Conservation (phyloP, 257 asterid genomes). For the Solanum clarkiae region DNA sequence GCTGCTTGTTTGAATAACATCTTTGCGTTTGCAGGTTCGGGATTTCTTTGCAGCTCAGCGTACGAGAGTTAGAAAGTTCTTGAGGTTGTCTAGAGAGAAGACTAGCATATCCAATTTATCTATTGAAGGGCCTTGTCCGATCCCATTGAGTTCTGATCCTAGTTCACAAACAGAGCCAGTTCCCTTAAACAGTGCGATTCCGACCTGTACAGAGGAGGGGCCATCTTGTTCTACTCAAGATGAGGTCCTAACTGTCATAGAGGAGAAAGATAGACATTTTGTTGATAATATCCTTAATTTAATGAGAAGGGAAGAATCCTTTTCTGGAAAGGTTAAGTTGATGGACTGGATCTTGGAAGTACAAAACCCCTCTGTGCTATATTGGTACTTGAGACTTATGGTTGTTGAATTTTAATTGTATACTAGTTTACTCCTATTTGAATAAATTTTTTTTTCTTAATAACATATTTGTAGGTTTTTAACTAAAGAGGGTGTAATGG, state of each 20-base stretch:
- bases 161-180: slow-evolving; percentile 39
- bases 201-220: slow-evolving; percentile 42
- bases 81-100: slow-evolving; percentile 57
- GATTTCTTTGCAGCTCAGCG: slow-evolving; percentile 75
- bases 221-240: slow-evolving; percentile 41
- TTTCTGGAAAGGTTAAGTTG: slow-evolving; percentile 79
- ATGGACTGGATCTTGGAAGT: slow-evolving; percentile 74
- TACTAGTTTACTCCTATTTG: background rate
- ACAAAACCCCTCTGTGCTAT: slow-evolving; percentile 51
- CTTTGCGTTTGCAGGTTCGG: slow-evolving; percentile 46
- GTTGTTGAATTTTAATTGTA: background rate
- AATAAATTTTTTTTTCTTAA: slow-evolving; percentile 1
- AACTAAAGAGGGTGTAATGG: slow-evolving; percentile 75
- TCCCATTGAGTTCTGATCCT: slow-evolving; percentile 27
- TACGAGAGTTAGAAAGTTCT: slow-evolving; percentile 71
- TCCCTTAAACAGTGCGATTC: slow-evolving; percentile 48
- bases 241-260: slow-evolving; percentile 40
- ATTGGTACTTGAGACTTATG: slow-evolving; percentile 39
- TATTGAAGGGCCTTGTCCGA: slow-evolving; percentile 26
- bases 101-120: slow-evolving; percentile 27
- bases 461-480: slow-evolving; percentile 52
- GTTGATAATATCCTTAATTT: slow-evolving; percentile 51
- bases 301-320: slow-evolving; percentile 88
- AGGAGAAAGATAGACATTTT: slow-evolving; percentile 53
- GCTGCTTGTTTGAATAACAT: background rate